Conservation (phyloP, 805 yeast species). For the Phaffomyces opuntiae region DNA sequence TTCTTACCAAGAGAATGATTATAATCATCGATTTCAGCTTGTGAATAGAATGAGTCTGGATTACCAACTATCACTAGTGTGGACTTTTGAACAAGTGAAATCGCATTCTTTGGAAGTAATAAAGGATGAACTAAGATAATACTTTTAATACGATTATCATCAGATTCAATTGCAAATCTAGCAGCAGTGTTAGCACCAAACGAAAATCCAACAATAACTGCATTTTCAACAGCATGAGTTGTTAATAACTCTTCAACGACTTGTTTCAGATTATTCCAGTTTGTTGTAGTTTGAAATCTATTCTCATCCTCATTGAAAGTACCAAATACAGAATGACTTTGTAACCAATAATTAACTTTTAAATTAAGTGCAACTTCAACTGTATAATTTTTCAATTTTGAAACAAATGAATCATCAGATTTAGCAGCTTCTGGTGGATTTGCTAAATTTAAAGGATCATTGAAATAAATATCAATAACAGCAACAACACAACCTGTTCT, state of each 20-base stretch:
- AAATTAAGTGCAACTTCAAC: conserved; percentile 14
- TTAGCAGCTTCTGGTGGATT: background rate
- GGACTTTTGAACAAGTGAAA: conserved; percentile 7
- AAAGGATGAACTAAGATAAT: conserved; percentile 20
- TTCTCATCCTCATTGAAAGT: conserved; percentile 9
- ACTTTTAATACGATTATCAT: conserved; percentile 12
- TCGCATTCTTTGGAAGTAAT: conserved; percentile 15
- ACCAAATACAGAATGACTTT: conserved; percentile 19
- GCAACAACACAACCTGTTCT: conserved; percentile 24
- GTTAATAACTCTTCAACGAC: conserved; percentile 16
- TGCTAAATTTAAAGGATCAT: conserved; percentile 15
- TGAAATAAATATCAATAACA: conserved; percentile 17
- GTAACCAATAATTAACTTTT: conserved; percentile 18
- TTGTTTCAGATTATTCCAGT: conserved; percentile 12
- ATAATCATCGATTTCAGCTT: conserved; percentile 9
- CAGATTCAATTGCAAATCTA: conserved; percentile 15
- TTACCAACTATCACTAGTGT: conserved; percentile 14
- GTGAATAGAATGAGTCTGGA: conserved; percentile 14
- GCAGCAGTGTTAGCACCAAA: conserved; percentile 20
- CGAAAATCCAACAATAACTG: conserved; percentile 20
- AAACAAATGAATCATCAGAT: conserved; percentile 8
- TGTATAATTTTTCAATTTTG: conserved; percentile 14
- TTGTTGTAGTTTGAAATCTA: conserved; percentile 15
- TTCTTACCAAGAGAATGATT: conserved; percentile 7
- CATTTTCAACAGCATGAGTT: conserved; percentile 13